These are phyloP conservation scores for Nicotiana attenuata DNA, from an alignment of 257 asterid species.

Conservation along the genomic window DNA sequence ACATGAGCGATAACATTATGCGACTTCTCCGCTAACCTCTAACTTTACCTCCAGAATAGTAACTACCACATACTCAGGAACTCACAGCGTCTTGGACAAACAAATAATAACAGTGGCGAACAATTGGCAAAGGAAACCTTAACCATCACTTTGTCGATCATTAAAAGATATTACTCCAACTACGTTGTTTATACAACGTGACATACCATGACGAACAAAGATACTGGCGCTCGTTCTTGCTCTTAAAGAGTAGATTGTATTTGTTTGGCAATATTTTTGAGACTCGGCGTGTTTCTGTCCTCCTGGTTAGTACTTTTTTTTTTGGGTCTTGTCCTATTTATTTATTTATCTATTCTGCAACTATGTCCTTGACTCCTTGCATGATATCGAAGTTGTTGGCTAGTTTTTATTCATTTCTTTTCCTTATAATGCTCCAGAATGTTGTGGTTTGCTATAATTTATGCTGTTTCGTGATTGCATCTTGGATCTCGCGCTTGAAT, in stretches of 20 bases:
- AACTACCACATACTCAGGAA: neutral
- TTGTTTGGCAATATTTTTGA: neutral
- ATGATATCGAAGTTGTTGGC: neutral
- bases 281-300: neutral
- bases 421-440: neutral
- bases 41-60: neutral
- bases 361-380: neutral
- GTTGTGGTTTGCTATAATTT: neutral
- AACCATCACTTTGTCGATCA: neutral
- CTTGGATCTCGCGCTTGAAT: neutral
- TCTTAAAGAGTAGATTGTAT: neutral
- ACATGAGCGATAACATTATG: neutral
- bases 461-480: neutral
- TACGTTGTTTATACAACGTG: too few relatives aligned
- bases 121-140: neutral
- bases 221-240: neutral
- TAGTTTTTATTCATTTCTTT: neutral
- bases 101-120: neutral
- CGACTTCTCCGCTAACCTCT: neutral
- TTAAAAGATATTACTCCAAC: neutral
- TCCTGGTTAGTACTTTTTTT: neutral
- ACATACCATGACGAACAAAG: neutral
- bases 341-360: neutral
- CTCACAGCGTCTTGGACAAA: neutral
- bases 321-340: too few relatives aligned